Base-by-base conservation (phyloP, 768 basidiomycete species). In the Mycena olivaceomarginata region DNA sequence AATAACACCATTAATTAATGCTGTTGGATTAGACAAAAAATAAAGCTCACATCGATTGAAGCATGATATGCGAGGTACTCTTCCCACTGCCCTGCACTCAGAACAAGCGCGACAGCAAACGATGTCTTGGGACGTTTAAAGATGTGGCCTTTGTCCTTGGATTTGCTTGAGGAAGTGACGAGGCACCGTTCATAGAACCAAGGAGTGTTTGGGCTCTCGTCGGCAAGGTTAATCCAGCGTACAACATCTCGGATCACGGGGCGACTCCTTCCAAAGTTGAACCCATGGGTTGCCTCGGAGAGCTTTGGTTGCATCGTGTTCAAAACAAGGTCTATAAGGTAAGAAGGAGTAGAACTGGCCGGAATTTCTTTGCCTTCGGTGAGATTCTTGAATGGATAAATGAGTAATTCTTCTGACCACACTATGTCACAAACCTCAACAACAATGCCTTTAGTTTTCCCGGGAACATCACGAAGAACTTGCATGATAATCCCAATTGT, bases 341-440 rank as follows among this genome's bases (percentile, higher is more conserved):
- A 40, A 4, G 60, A 5, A n/a, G 71, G 62, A 8, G 71, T 72
- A 3, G 40, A 4, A 22, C 41, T 63, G 0, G 62, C 71, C 6
- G 71, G 31, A 13, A 72, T 56, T 13, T 64, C 48, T n/a, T 72
- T 72, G 6, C 71, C 71, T 22, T 72, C 71, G 22, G 16, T 40
- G 12, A 72, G 71, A 25, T 72, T 72, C 71, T 72, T 11, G 9
- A 51, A 57, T 43, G 15, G 15, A 51, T 5, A n/a, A 10, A 9
- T 67, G 11, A 25, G 37, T 53, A 22, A 25, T 18, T 10, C 10
- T 25, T 7, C 12, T 53, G 13, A 39, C 5, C 5, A 18, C 18
- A 20, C 4, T 31, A 31, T 3, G 31, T 31, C 31, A 16, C 56
- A 11, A 16, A 70, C 69, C 56, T 59, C 22, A 41, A 70, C 43